Base-by-base conservation (phyloP, 306 rosid species). In the Vigna mungo region DNA sequence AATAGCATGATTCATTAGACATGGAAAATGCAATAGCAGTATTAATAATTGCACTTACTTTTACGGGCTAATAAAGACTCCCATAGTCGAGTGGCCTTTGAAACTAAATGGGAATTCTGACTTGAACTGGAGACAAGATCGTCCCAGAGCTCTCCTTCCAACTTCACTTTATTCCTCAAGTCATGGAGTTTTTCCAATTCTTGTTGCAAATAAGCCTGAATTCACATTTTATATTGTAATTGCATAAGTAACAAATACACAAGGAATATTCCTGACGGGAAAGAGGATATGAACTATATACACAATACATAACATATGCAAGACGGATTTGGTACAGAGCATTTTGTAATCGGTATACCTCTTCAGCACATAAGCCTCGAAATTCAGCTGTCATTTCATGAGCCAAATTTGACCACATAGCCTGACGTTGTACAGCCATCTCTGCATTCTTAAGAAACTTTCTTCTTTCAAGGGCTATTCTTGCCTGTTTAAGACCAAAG, bases 331-430 rank as follows among this genome's bases (percentile, higher is more conserved):
- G 7, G 53, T 18, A 81, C 79, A 81, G 30, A 70, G 53, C 46
- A 56, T 76, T 47, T 68, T 51, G 72, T 56, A 54, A 75, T 47
- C 75, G 77, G 16, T 23, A 71, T 80, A 96, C 99, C 98, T 96
- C 99, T 88, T 96, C 99, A 76, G 99, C 99, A 78, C 99, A 96
- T 59, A 96, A 88, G 68, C 97, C 97, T 55, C 99, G 99, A 65
- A 96, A 96, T 74, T 96, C 98, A 18, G 99, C 92, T 71, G 99
- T 96, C 98, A 96, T 96, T 80, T 96, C 98, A 83, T 96, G 98
- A 76, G 98, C 99, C 86, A 92, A 88, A 87, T 86, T 89, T 20
- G 99, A 96, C 98, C 99, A 96, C 98, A 92, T 91, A 43, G 94
- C 98, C 86, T 96, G 98, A 48, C 88, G 85, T 74, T 96, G 97